These are phyloP conservation scores for Canavalia gladiata DNA, from an alignment of 306 rosid genomes.

Conservation along the genomic window DNA sequence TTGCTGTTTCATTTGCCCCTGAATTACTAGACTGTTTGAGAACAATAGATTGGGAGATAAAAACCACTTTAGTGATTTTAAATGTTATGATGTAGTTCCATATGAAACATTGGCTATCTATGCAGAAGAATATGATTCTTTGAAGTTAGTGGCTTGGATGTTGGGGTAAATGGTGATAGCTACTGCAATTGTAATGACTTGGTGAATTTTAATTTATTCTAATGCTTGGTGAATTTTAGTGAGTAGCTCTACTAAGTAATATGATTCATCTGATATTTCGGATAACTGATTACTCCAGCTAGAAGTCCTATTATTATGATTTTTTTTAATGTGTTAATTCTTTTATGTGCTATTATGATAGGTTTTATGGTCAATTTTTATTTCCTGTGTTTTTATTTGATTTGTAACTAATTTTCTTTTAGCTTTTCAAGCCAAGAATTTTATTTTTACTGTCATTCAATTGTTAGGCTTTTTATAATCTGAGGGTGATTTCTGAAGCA, in stretches of 20 bases:
- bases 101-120: neutral
- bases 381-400: neutral
- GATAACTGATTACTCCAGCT: constrained; percentile 21
- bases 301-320: neutral
- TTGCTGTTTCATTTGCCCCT: constrained; percentile 7
- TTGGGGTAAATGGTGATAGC: neutral
- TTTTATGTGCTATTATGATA: neutral
- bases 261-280: constrained; percentile 11
- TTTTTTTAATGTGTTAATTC: neutral
- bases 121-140: constrained; percentile 9
- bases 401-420: constrained; percentile 10
- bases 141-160: constrained; percentile 22
- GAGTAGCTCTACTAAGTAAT: neutral
- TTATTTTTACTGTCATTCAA: neutral
- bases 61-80: too few species aligned
- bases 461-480: constrained; percentile 29
- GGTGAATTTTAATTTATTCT: constrained; percentile 18
- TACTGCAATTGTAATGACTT: constrained; percentile 9
- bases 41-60: neutral
- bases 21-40: neutral
- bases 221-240: neutral
- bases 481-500: constrained; percentile 25
- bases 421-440: constrained; percentile 17
- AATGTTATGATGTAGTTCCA: neutral
- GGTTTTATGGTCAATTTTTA: neutral